phyloP scores from a whole-genome alignment of 176 grass and related monocot genomes.

The Typha latifolia region DNA sequence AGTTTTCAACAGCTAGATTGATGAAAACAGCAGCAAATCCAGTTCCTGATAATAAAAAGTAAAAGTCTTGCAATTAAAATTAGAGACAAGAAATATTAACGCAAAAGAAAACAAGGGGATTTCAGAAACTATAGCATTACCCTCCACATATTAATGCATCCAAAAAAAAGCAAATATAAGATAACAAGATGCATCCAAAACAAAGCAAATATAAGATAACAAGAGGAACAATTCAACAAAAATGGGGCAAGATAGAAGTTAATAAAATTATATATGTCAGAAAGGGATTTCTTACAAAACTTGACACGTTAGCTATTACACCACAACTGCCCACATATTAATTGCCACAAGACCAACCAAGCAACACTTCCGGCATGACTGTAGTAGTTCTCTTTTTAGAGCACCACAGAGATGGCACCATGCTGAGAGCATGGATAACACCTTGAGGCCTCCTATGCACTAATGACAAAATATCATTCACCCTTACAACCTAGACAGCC shows the following conservation, averaged over 20 bases:
- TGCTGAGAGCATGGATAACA: too few relatives aligned
- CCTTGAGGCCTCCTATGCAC: too few relatives aligned
- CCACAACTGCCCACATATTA: too few relatives aligned
- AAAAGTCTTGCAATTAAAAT: neutral
- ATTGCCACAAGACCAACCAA: too few relatives aligned
- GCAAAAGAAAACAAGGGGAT: neutral
- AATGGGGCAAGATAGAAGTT: neutral
- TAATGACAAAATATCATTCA: too few relatives aligned
- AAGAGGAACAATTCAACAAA: neutral
- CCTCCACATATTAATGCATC: neutral
- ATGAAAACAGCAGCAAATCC: conserved; percentile 97
- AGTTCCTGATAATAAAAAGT: conserved; percentile 56
- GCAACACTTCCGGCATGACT: too few relatives aligned
- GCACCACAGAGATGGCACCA: too few relatives aligned
- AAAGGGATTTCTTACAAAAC: neutral
- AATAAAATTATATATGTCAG: neutral
- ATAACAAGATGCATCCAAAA: neutral
- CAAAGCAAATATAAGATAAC: neutral
- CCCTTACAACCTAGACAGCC: too few relatives aligned
- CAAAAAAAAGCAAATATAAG: neutral
- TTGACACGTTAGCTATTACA: too few relatives aligned
- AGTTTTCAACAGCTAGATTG: conserved; percentile 96
- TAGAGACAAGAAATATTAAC: neutral
- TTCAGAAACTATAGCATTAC: neutral
- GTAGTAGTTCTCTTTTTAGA: too few relatives aligned